Evolutionary conservation across 495 filamentous ascomycete genomes (phyloP), one percentile per base, ranked within the genome.

Genomic region (Penicillium maclennaniae): DNA sequence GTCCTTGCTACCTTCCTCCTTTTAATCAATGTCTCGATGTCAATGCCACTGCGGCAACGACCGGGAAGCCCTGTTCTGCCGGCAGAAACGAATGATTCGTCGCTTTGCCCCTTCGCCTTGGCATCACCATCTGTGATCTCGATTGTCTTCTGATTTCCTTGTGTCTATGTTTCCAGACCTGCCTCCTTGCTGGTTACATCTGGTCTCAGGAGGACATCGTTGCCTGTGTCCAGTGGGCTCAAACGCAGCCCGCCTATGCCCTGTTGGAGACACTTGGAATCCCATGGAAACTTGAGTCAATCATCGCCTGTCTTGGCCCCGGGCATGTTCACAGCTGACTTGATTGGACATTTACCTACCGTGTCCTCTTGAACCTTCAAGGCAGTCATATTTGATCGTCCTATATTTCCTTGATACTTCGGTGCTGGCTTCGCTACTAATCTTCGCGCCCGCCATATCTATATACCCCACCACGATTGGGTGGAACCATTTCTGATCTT

Each of bases 271-370:
- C 59, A 60, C 42, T 49, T 60, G 47, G 66, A 69, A 69, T 52
- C 66, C 21, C 27, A 67, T 69, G 61, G 66, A 69, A 69, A 40
- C 49, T 42, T 56, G 52, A 59, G 53, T 61, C 52, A 54, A 55
- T 52, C 52, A 51, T 47, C 38, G 42, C 34, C 38, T 26, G 20
- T 47, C 39, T 42, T 45, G 34, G 15, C 39, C 37, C 55, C 38
- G 37, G 48, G 26, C 47, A 51, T 63, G 55, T 61, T 60, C 43
- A 59, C 49, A 45, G 43, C 26, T 61, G 39, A 36, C 36, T 38
- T 39, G 15, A 34, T 45, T 36, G 41, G 40, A 47, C 7, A 7
- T 34, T n/a, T 25, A 53, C 25, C 31, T 45, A 54, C 43, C 42
- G 49, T 63, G 57, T 42, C 54, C 50, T 59, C 27, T 59, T 45